phyloP scores from a whole-genome alignment of 169 alveolate species.

The Plasmodium chabaudi region DNA sequence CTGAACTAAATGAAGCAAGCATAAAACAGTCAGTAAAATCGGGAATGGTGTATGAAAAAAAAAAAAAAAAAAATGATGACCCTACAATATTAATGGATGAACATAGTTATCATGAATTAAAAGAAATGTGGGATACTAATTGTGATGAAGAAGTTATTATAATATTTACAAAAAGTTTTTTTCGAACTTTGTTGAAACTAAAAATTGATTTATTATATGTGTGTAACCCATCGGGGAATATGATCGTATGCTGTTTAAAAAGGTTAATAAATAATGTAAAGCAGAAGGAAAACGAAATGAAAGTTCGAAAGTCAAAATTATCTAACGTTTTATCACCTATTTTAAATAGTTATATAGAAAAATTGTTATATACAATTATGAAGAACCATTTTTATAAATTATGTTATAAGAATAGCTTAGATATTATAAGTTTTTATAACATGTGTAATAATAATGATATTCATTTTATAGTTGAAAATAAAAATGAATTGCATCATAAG shows the following conservation, averaged over 20 bases:
- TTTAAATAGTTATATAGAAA: slow-evolving; percentile 34
- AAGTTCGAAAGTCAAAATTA: not conserved
- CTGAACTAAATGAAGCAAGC: not conserved
- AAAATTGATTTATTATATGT: slow-evolving; percentile 56
- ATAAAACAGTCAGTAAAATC: not conserved
- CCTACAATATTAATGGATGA: not conserved
- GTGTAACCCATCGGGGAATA: slow-evolving; percentile 43
- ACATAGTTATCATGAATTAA: not conserved
- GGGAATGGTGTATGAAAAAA: not conserved
- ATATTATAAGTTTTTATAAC: slow-evolving; percentile 13
- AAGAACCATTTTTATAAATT: slow-evolving; percentile 44
- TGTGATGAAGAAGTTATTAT: slow-evolving; percentile 22
- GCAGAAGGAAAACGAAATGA: not conserved
- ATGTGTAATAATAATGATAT: slow-evolving; percentile 38
- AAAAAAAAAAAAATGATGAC: slow-evolving; percentile 3
- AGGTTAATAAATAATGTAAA: slow-evolving; percentile 15
- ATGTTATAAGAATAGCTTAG: slow-evolving; percentile 8
- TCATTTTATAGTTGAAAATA: slow-evolving; percentile 26
- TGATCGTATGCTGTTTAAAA: slow-evolving; percentile 19
- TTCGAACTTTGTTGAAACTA: slow-evolving; percentile 20
- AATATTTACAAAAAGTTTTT: slow-evolving; percentile 8
- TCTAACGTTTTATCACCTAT: not conserved
- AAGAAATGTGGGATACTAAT: not conserved
- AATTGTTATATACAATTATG: slow-evolving; percentile 4
- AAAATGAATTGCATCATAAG: slow-evolving; percentile 41